Conservation (phyloP, 2,329 filamentous ascomycete genomes). For the Penicillium sp. region DNA sequence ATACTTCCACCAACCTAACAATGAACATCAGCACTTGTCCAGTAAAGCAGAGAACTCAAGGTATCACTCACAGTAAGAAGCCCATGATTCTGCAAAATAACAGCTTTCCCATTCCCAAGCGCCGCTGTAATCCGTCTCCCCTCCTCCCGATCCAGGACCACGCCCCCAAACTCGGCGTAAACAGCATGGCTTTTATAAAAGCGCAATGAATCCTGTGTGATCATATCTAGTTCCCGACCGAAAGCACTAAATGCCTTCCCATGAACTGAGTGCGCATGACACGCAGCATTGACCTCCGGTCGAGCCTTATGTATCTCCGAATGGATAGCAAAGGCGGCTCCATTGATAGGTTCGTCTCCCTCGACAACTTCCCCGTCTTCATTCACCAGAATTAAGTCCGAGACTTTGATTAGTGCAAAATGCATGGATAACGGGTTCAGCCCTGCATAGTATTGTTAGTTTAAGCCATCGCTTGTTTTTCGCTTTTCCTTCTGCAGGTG, state of each 20-base stretch:
- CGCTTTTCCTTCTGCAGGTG: background rate
- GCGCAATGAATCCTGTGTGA: slow-evolving; percentile 3
- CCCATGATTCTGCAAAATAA: slow-evolving; percentile 68
- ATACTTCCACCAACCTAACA: slow-evolving; percentile 56
- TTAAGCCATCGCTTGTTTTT: background rate
- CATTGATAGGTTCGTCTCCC: slow-evolving; percentile 45
- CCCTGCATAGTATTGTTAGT: slow-evolving; percentile 28
- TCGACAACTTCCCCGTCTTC: slow-evolving; percentile 46
- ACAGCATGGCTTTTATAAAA: slow-evolving; percentile 21
- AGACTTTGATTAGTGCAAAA: slow-evolving; percentile 41
- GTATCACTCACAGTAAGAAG: slow-evolving; percentile 65
- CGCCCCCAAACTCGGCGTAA: slow-evolving; percentile 55
- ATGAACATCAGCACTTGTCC: background rate
- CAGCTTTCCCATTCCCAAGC: slow-evolving; percentile 59
- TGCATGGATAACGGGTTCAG: slow-evolving; percentile 67
- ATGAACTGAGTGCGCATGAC: slow-evolving; percentile 49
- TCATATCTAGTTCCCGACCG: slow-evolving; percentile 39
- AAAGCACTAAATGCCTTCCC: slow-evolving; percentile 48
- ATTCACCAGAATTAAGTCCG: slow-evolving; percentile 47
- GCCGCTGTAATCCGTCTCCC: slow-evolving; percentile 61
- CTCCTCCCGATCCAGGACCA: slow-evolving; percentile 62
- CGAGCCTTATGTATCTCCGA: slow-evolving; percentile 54
- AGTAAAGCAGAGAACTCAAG: slow-evolving; percentile 25
- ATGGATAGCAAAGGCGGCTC: slow-evolving; percentile 51
- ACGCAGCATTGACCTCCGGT: slow-evolving; percentile 52